Evolutionary conservation across 1,139 yeast genomes (phyloP), one percentile per base, ranked within the genome.

Genomic region (Yamadazyma diospyri): DNA sequence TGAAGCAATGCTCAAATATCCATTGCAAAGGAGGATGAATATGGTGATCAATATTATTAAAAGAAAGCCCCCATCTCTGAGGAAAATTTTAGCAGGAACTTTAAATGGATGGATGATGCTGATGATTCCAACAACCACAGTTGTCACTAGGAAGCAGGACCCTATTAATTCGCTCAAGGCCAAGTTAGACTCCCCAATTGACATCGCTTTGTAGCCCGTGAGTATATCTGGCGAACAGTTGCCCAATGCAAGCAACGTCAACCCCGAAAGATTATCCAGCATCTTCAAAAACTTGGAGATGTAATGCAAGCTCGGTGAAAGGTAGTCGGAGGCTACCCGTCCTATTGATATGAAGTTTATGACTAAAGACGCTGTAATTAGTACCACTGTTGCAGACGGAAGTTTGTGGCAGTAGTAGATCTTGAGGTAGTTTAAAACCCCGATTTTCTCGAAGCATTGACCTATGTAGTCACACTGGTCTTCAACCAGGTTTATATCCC

Each of bases 211-310:
- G 53, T 78, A 86, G 0, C 96, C 87, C 32, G 94, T 76, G 30
- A 88, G 72, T 4, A 92, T 78, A 56, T 92, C 98, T 0, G 97
- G 96, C 0, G 95, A 72, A 7, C 96, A 92, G 55, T 92, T 92
- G 0, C 97, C 97, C 41, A 89, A 67, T 0, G 98, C 95, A 37
- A 92, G 64, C 29, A 89, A 64, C 0, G 97, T 89, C 46, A 89
- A 72, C 0, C 97, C 97, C 3, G 95, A 84, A 23, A 89, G 62
- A 36, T 85, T 78, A 42, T 87, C 94, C 9, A 92, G 77, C 30
- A 89, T 57, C 9, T 77, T 72, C 13, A 87, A 59, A 29, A 68
- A 55, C 19, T 68, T 64, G 7, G 94, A 76, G 15, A 86, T 66
- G 22, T 78, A 67, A 35, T 77, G 71, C 13, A 87, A 58, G 46